A percentile compares a stretch with the other conserved stretches of the same genome.
phyloP scores from a whole-genome alignment of 805 yeast species.

The Pichia thaimueangensis region DNA sequence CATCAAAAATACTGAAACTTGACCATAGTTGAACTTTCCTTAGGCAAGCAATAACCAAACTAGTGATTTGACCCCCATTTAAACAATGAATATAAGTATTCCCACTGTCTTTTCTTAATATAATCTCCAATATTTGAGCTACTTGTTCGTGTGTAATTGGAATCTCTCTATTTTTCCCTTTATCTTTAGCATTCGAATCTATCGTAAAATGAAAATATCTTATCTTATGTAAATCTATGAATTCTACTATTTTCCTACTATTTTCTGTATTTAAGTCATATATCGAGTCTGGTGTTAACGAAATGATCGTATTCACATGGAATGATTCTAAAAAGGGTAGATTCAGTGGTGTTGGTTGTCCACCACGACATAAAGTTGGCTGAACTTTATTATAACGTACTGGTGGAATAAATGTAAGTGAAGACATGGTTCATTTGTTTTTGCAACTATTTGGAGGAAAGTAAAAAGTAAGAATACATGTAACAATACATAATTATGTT shows the following conservation, averaged over 20 bases:
- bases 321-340: conserved; percentile 60
- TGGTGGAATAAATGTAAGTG: conserved; percentile 53
- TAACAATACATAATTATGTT: no score
- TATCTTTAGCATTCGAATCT: conserved; percentile 53
- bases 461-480: no score
- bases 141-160: conserved; percentile 68
- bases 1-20: conserved; percentile 78
- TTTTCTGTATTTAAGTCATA: conserved; percentile 25
- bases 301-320: conserved; percentile 62
- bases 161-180: conserved; percentile 76
- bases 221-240: conserved; percentile 52
- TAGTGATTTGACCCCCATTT: conserved; percentile 84
- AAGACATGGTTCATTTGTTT: conserved; percentile 6
- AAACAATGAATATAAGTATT: conserved; percentile 83
- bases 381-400: conserved; percentile 68
- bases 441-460: no score
- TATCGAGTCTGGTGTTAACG: conserved; percentile 75
- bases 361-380: conserved; percentile 70
- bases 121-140: conserved; percentile 49
- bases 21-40: conserved; percentile 85
- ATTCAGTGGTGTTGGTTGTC: conserved; percentile 77
- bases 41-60: conserved; percentile 78
- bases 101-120: conserved; percentile 51
- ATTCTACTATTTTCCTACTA: conserved; percentile 46
- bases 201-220: conserved; percentile 60